Evolutionary conservation across 352 stramenopile species (phyloP), one percentile per base, ranked within the genome.

Genomic region (Globisporangium solare): DNA sequence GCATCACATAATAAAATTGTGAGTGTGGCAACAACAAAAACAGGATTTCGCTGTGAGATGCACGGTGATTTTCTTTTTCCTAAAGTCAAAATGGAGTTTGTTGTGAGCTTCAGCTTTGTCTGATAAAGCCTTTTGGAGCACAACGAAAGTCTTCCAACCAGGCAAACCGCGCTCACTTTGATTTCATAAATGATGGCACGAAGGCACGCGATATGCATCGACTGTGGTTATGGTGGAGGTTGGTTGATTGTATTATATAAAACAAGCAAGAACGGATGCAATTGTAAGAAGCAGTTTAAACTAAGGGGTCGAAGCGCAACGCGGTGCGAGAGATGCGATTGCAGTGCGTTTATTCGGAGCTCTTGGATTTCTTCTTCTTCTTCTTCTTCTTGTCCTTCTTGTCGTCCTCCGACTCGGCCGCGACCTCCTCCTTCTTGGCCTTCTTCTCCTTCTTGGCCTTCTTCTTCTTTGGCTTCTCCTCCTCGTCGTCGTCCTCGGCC

Each of bases 401-500:
- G 54, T 67, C 53, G 32, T 73, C 67, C 35, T 71, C 66, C 45
- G 61, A 61, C 35, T 71, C 68, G 20, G 60, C 56, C 31, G 59
- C 61, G 21, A 54, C 64, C 18, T 70, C 56, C 17, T 79, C 71
- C 52, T 89, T 71, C 61, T 89, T 68, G 14, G 62, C 55, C 61
- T 76, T 57, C 35, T 82, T 68, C 53, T 93, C 73, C 54, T 89
- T 89, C 61, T 89, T 68, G 14, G 62, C 55, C 61, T 76, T 57
- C 35, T 82, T 68, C 53, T 93, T 74, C 54, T 89, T 89, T 47
- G 73, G 75, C 63, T 76, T 79, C 49, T 90, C 66, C 4, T 83
- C 65, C 18, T 76, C 73, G 47, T 87, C 75, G 12, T 92, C 71
- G 10, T 81, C 68, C 14, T 75, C 73, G 11, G 62, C 51, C 51